A percentile compares a stretch with the other conserved stretches of the same genome.
Conservation (phyloP, 2,329 filamentous ascomycete species). For the Biscogniauxia marginata region DNA sequence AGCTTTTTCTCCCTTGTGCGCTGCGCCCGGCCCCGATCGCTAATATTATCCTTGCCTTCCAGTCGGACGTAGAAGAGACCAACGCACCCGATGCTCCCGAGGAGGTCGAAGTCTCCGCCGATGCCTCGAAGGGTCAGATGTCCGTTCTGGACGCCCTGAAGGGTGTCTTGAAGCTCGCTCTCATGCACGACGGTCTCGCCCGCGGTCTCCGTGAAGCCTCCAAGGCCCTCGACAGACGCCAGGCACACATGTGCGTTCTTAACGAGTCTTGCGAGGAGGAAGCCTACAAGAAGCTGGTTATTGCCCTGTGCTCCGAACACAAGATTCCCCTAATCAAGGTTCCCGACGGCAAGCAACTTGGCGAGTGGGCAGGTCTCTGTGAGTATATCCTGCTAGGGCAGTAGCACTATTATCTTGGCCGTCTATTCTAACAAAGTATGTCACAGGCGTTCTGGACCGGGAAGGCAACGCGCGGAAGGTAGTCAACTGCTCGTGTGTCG, state of each 20-base stretch:
- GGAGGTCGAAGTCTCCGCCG: slow-evolving; percentile 95
- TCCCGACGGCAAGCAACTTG: slow-evolving; percentile 98
- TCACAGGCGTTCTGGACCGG: slow-evolving; percentile 89
- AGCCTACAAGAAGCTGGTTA: slow-evolving; percentile 99
- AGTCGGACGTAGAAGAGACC: slow-evolving; percentile 99
- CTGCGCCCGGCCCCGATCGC: slow-evolving; percentile 19
- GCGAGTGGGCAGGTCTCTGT: slow-evolving; percentile 99
- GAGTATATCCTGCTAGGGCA: slow-evolving; percentile 48
- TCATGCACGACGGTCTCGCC: slow-evolving; percentile 99
- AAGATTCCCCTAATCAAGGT: slow-evolving; percentile 99
- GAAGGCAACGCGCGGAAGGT: slow-evolving; percentile 99
- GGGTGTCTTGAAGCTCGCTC: slow-evolving; percentile 95
- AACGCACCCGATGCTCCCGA: slow-evolving; percentile 77
- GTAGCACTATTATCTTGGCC: not conserved
- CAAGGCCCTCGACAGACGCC: slow-evolving; percentile 97
- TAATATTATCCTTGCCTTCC: slow-evolving; percentile 21
- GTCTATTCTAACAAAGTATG: slow-evolving; percentile 31
- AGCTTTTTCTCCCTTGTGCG: not conserved
- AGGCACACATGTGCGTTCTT: slow-evolving; percentile 99
- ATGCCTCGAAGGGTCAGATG: slow-evolving; percentile 90
- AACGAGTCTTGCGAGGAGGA: slow-evolving; percentile 99
- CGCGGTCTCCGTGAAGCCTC: slow-evolving; percentile 97
- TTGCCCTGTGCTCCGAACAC: slow-evolving; percentile 98
- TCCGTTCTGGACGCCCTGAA: slow-evolving; percentile 97
- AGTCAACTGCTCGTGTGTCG: slow-evolving; percentile 99